Evolutionary conservation across 805 yeast genomes (phyloP).

Genomic region (Yamadazyma kitorensis): DNA sequence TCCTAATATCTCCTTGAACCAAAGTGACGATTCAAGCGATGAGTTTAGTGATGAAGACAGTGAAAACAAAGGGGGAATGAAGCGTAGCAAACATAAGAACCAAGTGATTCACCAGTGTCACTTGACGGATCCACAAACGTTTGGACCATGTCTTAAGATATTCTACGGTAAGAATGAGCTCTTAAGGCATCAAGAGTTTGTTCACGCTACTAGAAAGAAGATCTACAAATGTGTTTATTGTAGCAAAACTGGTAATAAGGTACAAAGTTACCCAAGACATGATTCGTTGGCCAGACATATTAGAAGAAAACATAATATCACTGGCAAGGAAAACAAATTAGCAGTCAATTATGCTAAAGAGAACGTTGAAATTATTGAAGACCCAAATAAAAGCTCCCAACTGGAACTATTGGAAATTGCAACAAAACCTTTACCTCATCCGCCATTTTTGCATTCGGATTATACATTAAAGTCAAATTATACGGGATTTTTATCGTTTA

Average conservation of each 20-base stretch:
- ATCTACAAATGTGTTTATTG: constrained; percentile 42
- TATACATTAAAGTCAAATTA: constrained; percentile 27
- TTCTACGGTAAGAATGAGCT: constrained; percentile 45
- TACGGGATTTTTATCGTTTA: constrained; percentile 30
- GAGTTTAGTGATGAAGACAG: constrained; percentile 2
- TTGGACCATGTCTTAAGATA: constrained; percentile 34
- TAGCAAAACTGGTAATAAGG: constrained; percentile 28
- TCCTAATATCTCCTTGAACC: too few relatives aligned
- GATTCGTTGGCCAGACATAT: constrained; percentile 45
- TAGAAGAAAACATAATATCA: constrained; percentile 41
- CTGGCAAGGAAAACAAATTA: constrained; percentile 42
- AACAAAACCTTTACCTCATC: constrained; percentile 27
- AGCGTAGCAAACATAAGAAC: constrained; percentile 4
- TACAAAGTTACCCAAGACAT: constrained; percentile 43
- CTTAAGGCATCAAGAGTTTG: constrained; percentile 44
- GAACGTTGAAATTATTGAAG: constrained; percentile 38
- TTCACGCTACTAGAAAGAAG: constrained; percentile 43
- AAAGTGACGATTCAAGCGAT: too few relatives aligned
- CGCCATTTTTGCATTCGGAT: constrained; percentile 28
- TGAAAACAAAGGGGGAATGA: constrained; percentile 1
- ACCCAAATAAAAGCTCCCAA: constrained; percentile 14
- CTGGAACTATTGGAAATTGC: constrained; percentile 12
- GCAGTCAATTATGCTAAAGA: constrained; percentile 45
- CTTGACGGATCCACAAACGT: constrained; percentile 30
- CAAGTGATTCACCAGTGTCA: constrained; percentile 41